These are phyloP conservation scores for Setomelanomma holmii DNA, from an alignment of 2,329 filamentous ascomycete species.

Conservation along the genomic window DNA sequence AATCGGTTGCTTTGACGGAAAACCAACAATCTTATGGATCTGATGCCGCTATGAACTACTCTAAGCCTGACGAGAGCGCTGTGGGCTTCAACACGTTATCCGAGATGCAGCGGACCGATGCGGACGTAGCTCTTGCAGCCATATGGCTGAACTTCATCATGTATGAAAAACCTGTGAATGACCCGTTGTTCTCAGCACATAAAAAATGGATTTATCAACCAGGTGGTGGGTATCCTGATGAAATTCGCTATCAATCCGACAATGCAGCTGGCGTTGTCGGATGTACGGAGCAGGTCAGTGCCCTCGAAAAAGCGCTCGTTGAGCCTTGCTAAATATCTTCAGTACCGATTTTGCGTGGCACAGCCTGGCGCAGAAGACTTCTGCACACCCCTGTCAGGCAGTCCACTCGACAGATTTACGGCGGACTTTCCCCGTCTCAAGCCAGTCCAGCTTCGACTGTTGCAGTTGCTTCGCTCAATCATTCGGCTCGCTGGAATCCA, in stretches of 20 bases:
- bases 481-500: not conserved
- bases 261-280: conserved; percentile 3
- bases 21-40: conserved; percentile 2
- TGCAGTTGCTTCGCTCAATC: conserved; percentile 3
- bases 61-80: not conserved
- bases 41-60: not conserved
- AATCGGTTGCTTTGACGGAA: not conserved
- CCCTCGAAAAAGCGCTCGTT: too few relatives aligned
- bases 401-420: conserved; percentile 1
- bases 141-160: conserved; percentile 1
- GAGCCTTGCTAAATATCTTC: too few relatives aligned
- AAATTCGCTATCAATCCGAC: not conserved
- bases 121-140: not conserved
- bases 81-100: not conserved
- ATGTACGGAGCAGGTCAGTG: conserved; percentile 3
- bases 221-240: not conserved
- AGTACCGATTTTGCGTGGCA: conserved; percentile 5
- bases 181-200: conserved; percentile 7
- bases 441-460: not conserved
- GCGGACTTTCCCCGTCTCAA: not conserved
- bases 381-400: not conserved
- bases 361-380: not conserved
- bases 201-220: not conserved
- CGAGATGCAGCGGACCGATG: conserved; percentile 2
- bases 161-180: conserved; percentile 4